Evolutionary conservation across 306 rosid genomes (phyloP).

Genomic region (Chamaecrista fasciculata): DNA sequence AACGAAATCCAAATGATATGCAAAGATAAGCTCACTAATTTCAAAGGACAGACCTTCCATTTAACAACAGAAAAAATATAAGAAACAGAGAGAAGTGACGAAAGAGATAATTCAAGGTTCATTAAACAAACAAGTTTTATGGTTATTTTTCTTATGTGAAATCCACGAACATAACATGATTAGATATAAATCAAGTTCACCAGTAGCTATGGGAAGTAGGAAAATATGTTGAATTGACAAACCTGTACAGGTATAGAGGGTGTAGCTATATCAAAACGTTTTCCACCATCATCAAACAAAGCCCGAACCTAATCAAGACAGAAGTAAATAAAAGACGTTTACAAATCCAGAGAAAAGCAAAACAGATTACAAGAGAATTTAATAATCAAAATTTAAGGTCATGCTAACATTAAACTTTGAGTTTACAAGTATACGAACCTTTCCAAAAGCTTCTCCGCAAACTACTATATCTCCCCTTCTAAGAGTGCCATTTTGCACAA

Average conservation of each 20-base stretch:
- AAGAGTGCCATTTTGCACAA: constrained; percentile 89
- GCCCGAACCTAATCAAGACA: constrained; percentile 67
- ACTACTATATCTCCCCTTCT: constrained; percentile 68
- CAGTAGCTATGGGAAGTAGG: background rate
- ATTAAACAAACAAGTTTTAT: too few relatives aligned
- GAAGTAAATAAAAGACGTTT: constrained; percentile 28
- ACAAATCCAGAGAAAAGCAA: constrained; percentile 2
- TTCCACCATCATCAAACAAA: constrained; percentile 84
- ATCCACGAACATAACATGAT: background rate
- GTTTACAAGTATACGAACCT: constrained; percentile 50
- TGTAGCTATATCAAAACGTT: constrained; percentile 71
- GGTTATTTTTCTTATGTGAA: background rate
- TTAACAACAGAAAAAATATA: background rate
- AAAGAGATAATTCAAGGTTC: background rate
- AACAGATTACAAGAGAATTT: constrained; percentile 3
- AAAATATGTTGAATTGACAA: constrained; percentile 24
- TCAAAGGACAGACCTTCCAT: background rate
- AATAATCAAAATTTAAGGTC: constrained; percentile 10
- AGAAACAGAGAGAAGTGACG: too few relatives aligned
- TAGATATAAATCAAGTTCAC: background rate
- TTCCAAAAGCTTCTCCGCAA: constrained; percentile 93
- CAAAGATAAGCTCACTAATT: background rate
- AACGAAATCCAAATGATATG: background rate
- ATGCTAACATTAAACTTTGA: constrained; percentile 19
- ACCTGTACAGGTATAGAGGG: constrained; percentile 95